Base-by-base conservation (phyloP, 1,284 basidiomycete genomes). In the Clitocybe nebularis region DNA sequence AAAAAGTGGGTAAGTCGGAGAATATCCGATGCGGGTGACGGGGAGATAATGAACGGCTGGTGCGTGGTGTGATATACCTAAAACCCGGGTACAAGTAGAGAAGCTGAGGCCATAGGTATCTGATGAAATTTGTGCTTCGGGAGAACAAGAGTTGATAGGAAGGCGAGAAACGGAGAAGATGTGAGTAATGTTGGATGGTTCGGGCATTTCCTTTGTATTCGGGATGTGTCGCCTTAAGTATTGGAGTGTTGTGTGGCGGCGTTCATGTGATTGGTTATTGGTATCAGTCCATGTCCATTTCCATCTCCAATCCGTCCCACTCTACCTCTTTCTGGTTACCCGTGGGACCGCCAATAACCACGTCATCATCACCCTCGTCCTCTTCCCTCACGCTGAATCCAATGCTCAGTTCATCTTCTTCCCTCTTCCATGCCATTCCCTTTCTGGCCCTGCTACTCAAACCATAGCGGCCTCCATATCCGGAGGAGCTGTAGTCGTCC, bases 221-320 rank as follows among this genome's bases (percentile, higher is more conserved):
- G 45, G 16, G 10, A 14, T 32, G 41, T 34, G 8, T 35, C 26
- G 36, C 20, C 29, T 40, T 13, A 16, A 14, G 14, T 13, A 16
- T 16, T 16, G 39, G 7, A 7, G 30, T 25, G 30, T 20, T 10
- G 4, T 23, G 19, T 11, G 20, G 32, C 20, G 19, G 7, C 14
- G 16, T 20, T 35, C 22, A 34, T 26, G 17, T 9, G 42, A 25
- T 40, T 19, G 11, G 14, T 9, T 36, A 17, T 22, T 10, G 35
- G n/a, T 23, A 50, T 67, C 52, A 69, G 58, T 70, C 71, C 69
- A 74, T 71, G 52, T 79, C 79, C 73, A 81, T 77, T 24, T 81
- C 79, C 72, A 81, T 77, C 38, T 81, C 78, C 73, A 80, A 73
- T 4, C 75, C 80, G 42, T 79, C 74, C 79, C 79, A 81, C 50